Conservation (phyloP, 768 basidiomycete species). For the Aureoboletus auriporus region DNA sequence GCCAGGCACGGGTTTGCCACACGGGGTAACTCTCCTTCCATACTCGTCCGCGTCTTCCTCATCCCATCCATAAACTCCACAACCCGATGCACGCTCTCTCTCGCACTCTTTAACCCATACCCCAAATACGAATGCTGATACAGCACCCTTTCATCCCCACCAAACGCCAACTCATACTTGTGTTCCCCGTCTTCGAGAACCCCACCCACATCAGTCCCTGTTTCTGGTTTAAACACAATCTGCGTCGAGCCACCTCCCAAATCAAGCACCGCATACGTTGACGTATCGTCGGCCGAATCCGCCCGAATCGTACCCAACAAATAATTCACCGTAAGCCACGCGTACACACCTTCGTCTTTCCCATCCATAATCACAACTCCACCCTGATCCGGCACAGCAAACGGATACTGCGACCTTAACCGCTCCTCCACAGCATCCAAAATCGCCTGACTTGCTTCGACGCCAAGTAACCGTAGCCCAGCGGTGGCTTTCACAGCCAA, state of each 20-base stretch:
- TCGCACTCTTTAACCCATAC: conserved; percentile 89
- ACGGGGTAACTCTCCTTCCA: conserved; percentile 1
- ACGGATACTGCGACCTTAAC: conserved; percentile 61
- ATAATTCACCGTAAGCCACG: conserved; percentile 98
- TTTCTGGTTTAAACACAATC: conserved; percentile 90
- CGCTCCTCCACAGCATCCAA: conserved; percentile 65
- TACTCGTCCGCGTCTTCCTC: conserved; percentile 17
- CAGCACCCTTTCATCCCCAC: conserved; percentile 63
- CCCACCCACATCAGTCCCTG: conserved; percentile 37
- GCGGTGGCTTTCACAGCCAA: conserved; percentile 93
- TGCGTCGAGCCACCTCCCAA: conserved; percentile 97
- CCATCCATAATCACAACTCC: conserved; percentile 93
- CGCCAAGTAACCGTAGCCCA: conserved; percentile 72
- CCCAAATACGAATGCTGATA: conserved; percentile 99
- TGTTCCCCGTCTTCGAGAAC: conserved; percentile 79
- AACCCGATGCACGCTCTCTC: conserved; percentile 80
- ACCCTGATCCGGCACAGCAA: conserved; percentile 54
- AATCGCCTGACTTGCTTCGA: conserved; percentile 61
- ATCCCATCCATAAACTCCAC: conserved; percentile 79
- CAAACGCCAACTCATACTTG: conserved; percentile 81
- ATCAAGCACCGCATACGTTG: conserved; percentile 88
- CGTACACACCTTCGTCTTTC: conserved; percentile 94
- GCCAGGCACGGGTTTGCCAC: conserved; percentile 78
- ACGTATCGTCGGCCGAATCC: conserved; percentile 28
- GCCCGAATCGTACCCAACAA: conserved; percentile 70